Base-by-base conservation (phyloP, 441 rosid genomes). In the Mallotus repandus region DNA sequence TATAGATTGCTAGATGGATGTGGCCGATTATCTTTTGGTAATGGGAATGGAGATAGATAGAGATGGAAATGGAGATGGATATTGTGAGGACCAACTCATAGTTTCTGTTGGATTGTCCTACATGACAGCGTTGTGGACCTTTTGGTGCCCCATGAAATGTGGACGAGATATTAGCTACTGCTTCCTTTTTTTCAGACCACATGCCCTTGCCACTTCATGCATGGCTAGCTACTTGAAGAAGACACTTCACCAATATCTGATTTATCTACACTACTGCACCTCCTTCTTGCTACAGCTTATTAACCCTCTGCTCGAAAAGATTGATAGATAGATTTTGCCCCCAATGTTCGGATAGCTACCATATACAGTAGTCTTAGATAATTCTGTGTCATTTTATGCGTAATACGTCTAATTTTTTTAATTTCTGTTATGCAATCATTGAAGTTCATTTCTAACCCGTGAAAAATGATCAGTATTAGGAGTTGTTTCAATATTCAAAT, bases 161-260 rank as follows among this genome's bases (percentile, higher is more conserved):
- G 71, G 76, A 35, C 43, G 62, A 56, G 67, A 48, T 21, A 71
- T 35, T 69, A 45, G 72, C 21, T n/a, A 60, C 19, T 81, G 84
- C 72, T 78, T 74, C 85, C 85, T 76, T 79, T 74, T 74, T 76
- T 48, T 62, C 76, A 80, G 79, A 80, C 82, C 83, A 84, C 85
- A 79, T 77, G 77, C 59, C 57, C 70, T 75, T 46, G 68, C 84
- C 80, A 73, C 79, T 77, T 70, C 41, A 38, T 38, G 41, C 41
- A 56, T 73, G 68, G 67, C 41, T 71, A 29, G 21, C 38, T 21
- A 46, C 12, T 52, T 79, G 83, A 84, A 73, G 22, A 60, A 11
- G 84, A 84, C 81, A 67, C 22, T 57, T 78, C 52, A 76, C 81
- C 83, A 46, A 43, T 38, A 38, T 77, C 76, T 66, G 41, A 29